Evolutionary conservation across 208 protist species (phyloP).

Genomic region (Leishmania mexicana): DNA sequence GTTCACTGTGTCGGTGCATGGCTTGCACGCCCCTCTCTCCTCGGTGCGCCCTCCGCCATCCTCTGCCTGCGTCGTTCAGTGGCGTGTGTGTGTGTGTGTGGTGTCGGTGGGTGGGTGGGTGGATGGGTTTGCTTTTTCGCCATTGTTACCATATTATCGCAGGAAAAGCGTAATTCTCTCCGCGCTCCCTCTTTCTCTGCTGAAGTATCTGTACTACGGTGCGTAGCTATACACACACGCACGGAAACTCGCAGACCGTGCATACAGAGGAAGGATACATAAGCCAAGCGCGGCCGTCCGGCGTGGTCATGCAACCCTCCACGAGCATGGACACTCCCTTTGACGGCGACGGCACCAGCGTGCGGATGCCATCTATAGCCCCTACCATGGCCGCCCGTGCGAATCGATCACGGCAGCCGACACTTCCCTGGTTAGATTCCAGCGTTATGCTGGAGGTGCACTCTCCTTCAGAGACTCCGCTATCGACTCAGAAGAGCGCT

Average conservation of each 20-base stretch:
- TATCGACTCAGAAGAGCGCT: not conserved
- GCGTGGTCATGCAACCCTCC: not conserved
- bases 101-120: not conserved
- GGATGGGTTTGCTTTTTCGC: too few species aligned
- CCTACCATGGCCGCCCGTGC: not conserved
- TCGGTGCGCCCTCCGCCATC: not conserved
- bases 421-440: not conserved
- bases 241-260: not conserved
- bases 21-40: not conserved
- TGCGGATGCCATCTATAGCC: not conserved
- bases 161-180: too few species aligned
- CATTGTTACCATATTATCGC: too few species aligned
- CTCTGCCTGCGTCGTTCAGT: not conserved
- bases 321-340: not conserved
- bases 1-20: not conserved
- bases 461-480: conserved; percentile 3
- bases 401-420: not conserved
- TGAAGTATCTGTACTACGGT: not conserved
- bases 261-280: not conserved
- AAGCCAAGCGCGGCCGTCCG: not conserved
- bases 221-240: not conserved
- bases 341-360: not conserved
- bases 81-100: too few species aligned
- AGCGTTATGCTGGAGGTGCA: not conserved
- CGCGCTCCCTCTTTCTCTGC: not conserved